phyloP scores from a whole-genome alignment of 106 monocot genomes.

The Acorus gramineus region DNA sequence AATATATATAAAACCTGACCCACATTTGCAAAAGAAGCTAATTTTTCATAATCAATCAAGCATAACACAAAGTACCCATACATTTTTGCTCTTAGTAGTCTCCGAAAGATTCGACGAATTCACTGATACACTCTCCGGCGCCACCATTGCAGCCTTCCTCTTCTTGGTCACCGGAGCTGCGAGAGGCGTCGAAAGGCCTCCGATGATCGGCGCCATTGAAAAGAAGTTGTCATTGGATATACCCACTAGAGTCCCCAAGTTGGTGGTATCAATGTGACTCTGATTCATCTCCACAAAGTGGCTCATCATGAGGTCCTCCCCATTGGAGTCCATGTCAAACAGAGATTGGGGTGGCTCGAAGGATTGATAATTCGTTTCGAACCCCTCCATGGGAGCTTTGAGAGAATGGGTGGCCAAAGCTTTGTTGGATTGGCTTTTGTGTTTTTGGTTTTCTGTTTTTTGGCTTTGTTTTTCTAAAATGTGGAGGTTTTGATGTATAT shows the following conservation, averaged over 20 bases:
- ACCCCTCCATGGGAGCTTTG: slow-evolving; percentile 18
- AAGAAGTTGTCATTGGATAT: slow-evolving; percentile 13
- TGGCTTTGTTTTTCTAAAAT: background rate
- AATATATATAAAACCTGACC: background rate
- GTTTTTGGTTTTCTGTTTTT: background rate
- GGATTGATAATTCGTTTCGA: slow-evolving; percentile 6
- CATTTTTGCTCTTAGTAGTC: slow-evolving; percentile 11
- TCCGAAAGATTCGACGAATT: slow-evolving; percentile 5
- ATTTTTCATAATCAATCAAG: background rate
- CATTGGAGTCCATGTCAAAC: too few relatives aligned
- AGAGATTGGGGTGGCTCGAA: slow-evolving; percentile 6
- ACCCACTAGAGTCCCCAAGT: slow-evolving; percentile 2
- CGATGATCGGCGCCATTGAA: slow-evolving; percentile 1
- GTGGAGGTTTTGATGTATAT: background rate
- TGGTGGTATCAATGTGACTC: slow-evolving; percentile 8
- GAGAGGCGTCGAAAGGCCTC: slow-evolving; percentile 6
- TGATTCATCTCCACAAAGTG: slow-evolving; percentile 22
- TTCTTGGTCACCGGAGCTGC: background rate
- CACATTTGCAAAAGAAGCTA: background rate
- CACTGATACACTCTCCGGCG: background rate
- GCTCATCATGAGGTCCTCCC: too few relatives aligned
- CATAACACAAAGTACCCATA: background rate
- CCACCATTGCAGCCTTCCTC: background rate
- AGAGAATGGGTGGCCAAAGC: background rate
- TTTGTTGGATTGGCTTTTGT: background rate